These are phyloP conservation scores for Luffa acutangula DNA, from an alignment of 306 rosid genomes.

Conservation along the genomic window DNA sequence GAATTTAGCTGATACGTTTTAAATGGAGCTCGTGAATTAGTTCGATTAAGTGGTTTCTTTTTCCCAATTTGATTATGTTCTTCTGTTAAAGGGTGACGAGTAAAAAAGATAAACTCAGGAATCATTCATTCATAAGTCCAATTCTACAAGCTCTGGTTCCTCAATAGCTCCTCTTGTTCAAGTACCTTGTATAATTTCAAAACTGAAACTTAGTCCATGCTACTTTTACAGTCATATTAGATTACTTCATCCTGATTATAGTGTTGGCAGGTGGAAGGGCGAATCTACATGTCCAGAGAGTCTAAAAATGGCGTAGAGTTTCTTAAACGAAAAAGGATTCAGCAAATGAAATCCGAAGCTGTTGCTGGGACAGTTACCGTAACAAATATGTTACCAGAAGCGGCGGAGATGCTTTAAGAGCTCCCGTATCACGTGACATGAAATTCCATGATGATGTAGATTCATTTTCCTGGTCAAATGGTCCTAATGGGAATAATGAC, in stretches of 20 bases:
- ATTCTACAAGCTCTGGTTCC: not conserved
- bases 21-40: not conserved
- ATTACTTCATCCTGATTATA: not conserved
- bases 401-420: constrained; percentile 87
- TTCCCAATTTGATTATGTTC: not conserved
- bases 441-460: constrained; percentile 45
- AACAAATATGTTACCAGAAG: constrained; percentile 60
- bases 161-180: not conserved
- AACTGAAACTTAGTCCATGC: not conserved
- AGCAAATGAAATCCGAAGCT: constrained; percentile 40
- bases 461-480: constrained; percentile 15
- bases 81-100: not conserved
- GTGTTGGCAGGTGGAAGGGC: constrained; percentile 62
- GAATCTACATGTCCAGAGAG: constrained; percentile 53
- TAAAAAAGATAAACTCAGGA: not conserved
- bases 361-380: constrained; percentile 27
- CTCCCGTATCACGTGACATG: constrained; percentile 55
- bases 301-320: constrained; percentile 57
- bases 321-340: constrained; percentile 70
- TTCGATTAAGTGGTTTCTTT: not conserved
- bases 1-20: not conserved
- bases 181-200: not conserved
- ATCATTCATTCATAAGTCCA: not conserved
- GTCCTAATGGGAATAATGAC: constrained; percentile 19
- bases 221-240: not conserved